Conservation (phyloP, 2,329 filamentous ascomycete species). For the Alternaria triticina region DNA sequence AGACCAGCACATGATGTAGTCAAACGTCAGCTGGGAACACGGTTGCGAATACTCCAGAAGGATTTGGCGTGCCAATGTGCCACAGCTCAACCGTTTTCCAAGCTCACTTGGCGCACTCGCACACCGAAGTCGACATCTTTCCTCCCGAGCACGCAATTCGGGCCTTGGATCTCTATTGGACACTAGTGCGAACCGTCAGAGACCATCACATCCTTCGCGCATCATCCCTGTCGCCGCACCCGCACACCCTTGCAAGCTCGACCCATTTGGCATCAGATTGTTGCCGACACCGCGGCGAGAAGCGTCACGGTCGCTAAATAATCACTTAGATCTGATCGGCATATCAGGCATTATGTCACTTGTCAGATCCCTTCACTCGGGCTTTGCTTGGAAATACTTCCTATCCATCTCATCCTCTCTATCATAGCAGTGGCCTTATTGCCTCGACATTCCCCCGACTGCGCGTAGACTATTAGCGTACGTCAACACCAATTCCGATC, state of each 20-base stretch:
- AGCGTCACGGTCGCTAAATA: constrained; percentile 13
- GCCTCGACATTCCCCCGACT: constrained; percentile 6
- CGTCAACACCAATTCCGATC: not conserved
- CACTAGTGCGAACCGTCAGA: constrained; percentile 14
- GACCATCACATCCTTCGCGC: constrained; percentile 27
- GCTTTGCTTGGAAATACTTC: constrained; percentile 9
- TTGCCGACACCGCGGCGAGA: constrained; percentile 20
- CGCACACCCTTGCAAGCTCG: constrained; percentile 29
- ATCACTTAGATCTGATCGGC: constrained; percentile 11
- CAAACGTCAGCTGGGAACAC: not conserved
- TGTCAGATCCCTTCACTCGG: constrained; percentile 16
- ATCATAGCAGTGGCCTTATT: not conserved
- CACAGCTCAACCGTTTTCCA: not conserved
- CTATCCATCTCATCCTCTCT: not conserved
- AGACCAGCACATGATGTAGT: not conserved
- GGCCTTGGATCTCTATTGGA: constrained; percentile 27
- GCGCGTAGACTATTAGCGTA: constrained; percentile 1
- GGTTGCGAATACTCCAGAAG: not conserved
- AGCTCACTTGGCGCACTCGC: constrained; percentile 3
- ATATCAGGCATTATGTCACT: constrained; percentile 35
- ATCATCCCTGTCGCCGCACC: constrained; percentile 35
- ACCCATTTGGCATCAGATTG: constrained; percentile 20
- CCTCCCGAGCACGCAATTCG: constrained; percentile 45
- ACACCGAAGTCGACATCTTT: constrained; percentile 36
- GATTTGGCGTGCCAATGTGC: not conserved